Evolutionary conservation across 768 basidiomycete genomes (phyloP).

Genomic region (Hirschioporus abietinus): DNA sequence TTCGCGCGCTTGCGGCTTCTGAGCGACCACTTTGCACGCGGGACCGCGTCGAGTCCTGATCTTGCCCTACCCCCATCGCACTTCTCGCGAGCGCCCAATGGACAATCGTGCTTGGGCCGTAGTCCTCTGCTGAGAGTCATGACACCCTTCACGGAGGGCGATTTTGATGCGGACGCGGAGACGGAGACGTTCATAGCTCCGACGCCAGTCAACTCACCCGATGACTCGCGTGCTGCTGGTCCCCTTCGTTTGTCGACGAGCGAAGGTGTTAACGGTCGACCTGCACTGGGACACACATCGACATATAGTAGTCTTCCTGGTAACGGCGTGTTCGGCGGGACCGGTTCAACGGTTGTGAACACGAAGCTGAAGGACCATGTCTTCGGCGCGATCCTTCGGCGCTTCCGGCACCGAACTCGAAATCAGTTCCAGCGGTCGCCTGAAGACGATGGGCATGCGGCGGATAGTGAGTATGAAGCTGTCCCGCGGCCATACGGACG

Average conservation of each 20-base stretch:
- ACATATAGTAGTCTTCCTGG: slow-evolving; percentile 28
- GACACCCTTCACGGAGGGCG: slow-evolving; percentile 26
- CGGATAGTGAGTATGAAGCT: slow-evolving; percentile 35
- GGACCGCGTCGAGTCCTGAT: slow-evolving; percentile 69
- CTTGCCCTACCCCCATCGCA: slow-evolving; percentile 31
- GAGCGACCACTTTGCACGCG: slow-evolving; percentile 40
- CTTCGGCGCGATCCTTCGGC: slow-evolving; percentile 80
- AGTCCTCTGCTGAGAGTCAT: slow-evolving; percentile 16
- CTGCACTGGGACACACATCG: slow-evolving; percentile 29
- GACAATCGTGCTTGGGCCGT: not conserved
- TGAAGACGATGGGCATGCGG: slow-evolving; percentile 54
- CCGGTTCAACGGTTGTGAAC: slow-evolving; percentile 91
- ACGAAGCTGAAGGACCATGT: slow-evolving; percentile 94
- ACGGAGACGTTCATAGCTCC: slow-evolving; percentile 23
- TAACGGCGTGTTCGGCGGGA: slow-evolving; percentile 66
- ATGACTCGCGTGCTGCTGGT: slow-evolving; percentile 17
- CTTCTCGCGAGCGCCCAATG: not conserved
- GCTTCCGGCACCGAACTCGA: slow-evolving; percentile 54
- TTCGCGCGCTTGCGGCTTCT: slow-evolving; percentile 33
- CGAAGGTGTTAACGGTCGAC: slow-evolving; percentile 20
- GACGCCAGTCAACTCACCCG: slow-evolving; percentile 47
- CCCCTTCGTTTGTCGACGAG: not conserved
- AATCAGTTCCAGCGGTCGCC: slow-evolving; percentile 32
- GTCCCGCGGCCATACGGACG: slow-evolving; percentile 9
- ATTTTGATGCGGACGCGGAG: slow-evolving; percentile 27